These are phyloP conservation scores for Suillus paluster DNA, from an alignment of 768 basidiomycete genomes.

Conservation along the genomic window DNA sequence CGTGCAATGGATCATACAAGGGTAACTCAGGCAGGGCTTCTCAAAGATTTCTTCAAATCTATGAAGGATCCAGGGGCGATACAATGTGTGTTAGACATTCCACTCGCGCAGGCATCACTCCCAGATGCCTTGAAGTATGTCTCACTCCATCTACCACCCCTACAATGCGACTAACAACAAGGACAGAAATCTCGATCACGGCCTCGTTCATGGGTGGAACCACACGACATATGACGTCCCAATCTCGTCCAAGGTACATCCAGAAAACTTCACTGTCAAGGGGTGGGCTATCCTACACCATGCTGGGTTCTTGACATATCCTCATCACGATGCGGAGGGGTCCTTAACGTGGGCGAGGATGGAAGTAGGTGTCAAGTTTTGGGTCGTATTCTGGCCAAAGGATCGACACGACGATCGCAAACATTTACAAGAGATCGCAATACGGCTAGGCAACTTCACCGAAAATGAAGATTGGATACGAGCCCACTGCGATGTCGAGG, in stretches of 20 bases:
- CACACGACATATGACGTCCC: neutral
- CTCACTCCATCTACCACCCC: fast-evolving
- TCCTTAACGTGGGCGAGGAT: neutral
- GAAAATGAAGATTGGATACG: neutral
- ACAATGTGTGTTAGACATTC: neutral
- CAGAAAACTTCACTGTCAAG: neutral
- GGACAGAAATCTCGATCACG: neutral
- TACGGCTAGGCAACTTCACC: neutral
- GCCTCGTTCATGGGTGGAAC: neutral
- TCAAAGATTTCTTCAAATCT: neutral
- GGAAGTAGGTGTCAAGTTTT: neutral
- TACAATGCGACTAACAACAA: neutral
- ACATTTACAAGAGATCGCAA: neutral
- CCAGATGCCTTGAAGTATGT: neutral
- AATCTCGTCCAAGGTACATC: neutral
- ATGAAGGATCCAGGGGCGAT: neutral
- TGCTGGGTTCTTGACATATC: slow-evolving; percentile 13
- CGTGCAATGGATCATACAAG: neutral
- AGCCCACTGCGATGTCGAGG: neutral
- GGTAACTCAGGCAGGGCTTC: neutral
- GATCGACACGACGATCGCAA: neutral
- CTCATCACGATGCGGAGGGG: slow-evolving; percentile 14
- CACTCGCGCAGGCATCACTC: neutral
- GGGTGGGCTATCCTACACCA: slow-evolving; percentile 14
- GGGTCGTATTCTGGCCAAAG: neutral